Conservation (phyloP, 768 basidiomycete genomes). For the Phanerochaete carnosa region DNA sequence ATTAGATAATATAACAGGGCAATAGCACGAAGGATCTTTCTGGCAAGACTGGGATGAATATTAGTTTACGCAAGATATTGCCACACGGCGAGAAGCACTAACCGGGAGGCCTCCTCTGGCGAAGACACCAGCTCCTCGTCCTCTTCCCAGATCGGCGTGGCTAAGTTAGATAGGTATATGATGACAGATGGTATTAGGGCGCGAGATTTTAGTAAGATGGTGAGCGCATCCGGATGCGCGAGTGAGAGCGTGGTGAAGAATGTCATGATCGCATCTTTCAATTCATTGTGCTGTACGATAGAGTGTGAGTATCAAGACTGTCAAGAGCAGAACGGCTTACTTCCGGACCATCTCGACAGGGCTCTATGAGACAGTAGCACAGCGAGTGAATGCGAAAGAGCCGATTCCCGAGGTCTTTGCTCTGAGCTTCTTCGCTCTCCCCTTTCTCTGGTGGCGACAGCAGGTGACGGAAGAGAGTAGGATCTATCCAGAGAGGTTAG, state of each 20-base stretch:
- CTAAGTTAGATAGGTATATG: conserved; percentile 47
- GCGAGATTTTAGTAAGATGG: conserved; percentile 42
- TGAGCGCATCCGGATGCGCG: conserved; percentile 36
- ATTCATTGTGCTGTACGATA: conserved; percentile 30
- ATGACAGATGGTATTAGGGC: conserved; percentile 66
- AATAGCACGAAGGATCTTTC: conserved; percentile 48
- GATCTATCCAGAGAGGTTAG: conserved; percentile 3
- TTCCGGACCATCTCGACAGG: conserved; percentile 15
- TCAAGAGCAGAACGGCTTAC: conserved; percentile 10
- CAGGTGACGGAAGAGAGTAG: conserved; percentile 17
- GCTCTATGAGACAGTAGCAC: conserved; percentile 24
- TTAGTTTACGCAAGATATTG: background rate
- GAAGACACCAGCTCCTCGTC: conserved; percentile 40
- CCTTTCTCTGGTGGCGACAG: conserved; percentile 8
- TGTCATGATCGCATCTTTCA: conserved; percentile 35
- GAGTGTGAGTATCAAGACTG: background rate
- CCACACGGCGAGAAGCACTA: background rate
- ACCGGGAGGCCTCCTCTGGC: conserved; percentile 16
- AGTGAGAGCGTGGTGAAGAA: conserved; percentile 39
- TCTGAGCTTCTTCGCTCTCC: background rate
- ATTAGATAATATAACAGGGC: conserved; percentile 65
- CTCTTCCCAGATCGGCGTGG: conserved; percentile 66
- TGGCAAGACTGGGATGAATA: conserved; percentile 40
- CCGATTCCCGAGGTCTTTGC: conserved; percentile 11
- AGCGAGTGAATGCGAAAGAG: conserved; percentile 31